phyloP scores from a whole-genome alignment of 345 rosid species.

The Brassica juncea region DNA sequence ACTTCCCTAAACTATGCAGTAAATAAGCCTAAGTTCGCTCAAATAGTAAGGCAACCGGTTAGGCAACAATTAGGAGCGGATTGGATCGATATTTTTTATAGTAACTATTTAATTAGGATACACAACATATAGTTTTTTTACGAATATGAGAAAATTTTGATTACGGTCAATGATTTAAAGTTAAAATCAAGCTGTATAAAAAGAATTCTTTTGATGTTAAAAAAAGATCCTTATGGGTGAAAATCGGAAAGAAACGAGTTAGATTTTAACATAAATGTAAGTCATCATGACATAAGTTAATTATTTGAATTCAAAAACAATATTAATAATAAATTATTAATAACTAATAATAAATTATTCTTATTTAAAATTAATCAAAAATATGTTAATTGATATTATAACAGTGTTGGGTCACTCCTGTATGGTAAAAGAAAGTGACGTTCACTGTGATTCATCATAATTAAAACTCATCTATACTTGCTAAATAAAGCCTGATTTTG shows the following conservation, averaged over 20 bases:
- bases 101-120: neutral
- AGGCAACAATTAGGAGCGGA: neutral
- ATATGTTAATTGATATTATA: too few relatives aligned
- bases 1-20: neutral
- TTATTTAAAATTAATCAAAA: too few relatives aligned
- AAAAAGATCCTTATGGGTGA: slow-evolving; percentile 1
- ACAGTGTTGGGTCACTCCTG: too few relatives aligned
- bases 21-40: neutral
- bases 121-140: neutral
- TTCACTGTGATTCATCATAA: slow-evolving; percentile 24
- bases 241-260: neutral
- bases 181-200: slow-evolving; percentile 5
- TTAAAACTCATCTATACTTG: slow-evolving; percentile 24
- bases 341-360: too few relatives aligned
- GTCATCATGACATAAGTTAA: slow-evolving; percentile 23
- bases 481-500: slow-evolving; percentile 32
- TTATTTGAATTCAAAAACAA: neutral
- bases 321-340: too few relatives aligned
- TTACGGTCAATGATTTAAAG: slow-evolving; percentile 10
- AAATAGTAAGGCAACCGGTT: neutral
- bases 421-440: slow-evolving; percentile 30
- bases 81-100: neutral
- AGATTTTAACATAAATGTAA: slow-evolving; percentile 11
- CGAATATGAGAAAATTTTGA: neutral
- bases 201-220: slow-evolving; percentile 5